Percentiles rank a stretch among this genome's conserved stretches.
Conservation (phyloP, 2,329 filamentous ascomycete genomes). For the Bisporella sp. region DNA sequence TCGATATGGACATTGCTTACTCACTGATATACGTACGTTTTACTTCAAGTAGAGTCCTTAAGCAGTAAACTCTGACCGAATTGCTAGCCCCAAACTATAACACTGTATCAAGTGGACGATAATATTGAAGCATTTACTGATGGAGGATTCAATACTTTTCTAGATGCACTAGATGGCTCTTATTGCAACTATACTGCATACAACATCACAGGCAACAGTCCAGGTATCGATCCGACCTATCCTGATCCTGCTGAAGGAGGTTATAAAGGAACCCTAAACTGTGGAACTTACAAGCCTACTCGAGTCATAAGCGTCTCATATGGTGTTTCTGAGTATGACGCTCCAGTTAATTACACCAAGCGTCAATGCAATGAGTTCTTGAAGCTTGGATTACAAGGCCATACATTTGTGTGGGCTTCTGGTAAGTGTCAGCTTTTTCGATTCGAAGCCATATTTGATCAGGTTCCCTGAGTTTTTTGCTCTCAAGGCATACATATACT, state of each 20-base stretch:
- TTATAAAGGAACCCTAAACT: slow-evolving; percentile 30
- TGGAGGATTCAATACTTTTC: slow-evolving; percentile 22
- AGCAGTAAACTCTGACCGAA: slow-evolving; percentile 6
- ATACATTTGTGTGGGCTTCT: slow-evolving; percentile 42
- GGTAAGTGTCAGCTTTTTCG: too few relatives aligned
- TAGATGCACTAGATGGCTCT: slow-evolving; percentile 24
- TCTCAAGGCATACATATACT: too few relatives aligned
- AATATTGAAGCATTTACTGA: slow-evolving; percentile 1
- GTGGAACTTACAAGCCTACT: slow-evolving; percentile 15
- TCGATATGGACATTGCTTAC: slow-evolving; percentile 32
- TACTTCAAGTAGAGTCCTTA: not conserved
- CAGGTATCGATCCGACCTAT: slow-evolving; percentile 36
- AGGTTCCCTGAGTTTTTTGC: too few relatives aligned
- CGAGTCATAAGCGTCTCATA: slow-evolving; percentile 53
- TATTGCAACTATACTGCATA: slow-evolving; percentile 40
- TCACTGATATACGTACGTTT: not conserved
- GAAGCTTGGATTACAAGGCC: slow-evolving; percentile 60
- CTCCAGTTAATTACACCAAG: slow-evolving; percentile 53
- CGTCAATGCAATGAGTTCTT: slow-evolving; percentile 58
- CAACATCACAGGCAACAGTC: slow-evolving; percentile 33
- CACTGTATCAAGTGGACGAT: slow-evolving; percentile 23
- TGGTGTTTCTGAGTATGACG: slow-evolving; percentile 58
- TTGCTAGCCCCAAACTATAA: slow-evolving; percentile 20
- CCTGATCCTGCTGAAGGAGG: slow-evolving; percentile 32
- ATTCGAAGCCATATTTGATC: too few relatives aligned